Percentiles rank a stretch among this genome's conserved stretches.
Evolutionary conservation across 345 rosid genomes (phyloP).

Genomic region (Corchorus olitorius): DNA sequence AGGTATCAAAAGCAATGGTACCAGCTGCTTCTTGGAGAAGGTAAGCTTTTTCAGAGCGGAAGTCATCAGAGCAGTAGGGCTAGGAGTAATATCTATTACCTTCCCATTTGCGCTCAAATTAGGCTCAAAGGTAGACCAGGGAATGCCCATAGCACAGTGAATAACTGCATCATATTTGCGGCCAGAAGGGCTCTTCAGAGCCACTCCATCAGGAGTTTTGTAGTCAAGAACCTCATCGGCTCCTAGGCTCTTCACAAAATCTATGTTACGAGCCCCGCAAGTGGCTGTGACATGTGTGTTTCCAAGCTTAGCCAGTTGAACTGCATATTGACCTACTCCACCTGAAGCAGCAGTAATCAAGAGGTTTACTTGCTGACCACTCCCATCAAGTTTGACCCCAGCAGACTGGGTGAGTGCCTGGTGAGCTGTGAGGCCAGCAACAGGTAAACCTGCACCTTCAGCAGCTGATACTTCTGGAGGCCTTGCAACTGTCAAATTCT

Average conservation of each 20-base stretch:
- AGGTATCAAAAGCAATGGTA: conserved; percentile 44
- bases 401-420: conserved; percentile 58
- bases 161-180: conserved; percentile 70
- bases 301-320: conserved; percentile 73
- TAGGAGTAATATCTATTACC: conserved; percentile 63
- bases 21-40: conserved; percentile 66
- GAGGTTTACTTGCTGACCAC: conserved; percentile 53
- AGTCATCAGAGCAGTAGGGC: conserved; percentile 44
- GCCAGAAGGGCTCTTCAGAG: conserved; percentile 72
- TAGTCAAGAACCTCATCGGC: conserved; percentile 87
- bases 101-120: conserved; percentile 59
- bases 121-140: conserved; percentile 71
- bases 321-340: conserved; percentile 82
- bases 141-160: conserved; percentile 61
- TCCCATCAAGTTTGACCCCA: conserved; percentile 69
- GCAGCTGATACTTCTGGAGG: conserved; percentile 71
- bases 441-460: conserved; percentile 60
- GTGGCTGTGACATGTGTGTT: conserved; percentile 83
- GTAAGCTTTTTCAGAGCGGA: conserved; percentile 53
- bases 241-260: conserved; percentile 67
- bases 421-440: conserved; percentile 73
- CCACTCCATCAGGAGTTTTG: conserved; percentile 73
- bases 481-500: conserved; percentile 53
- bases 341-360: conserved; percentile 80
- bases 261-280: conserved; percentile 75